phyloP scores from a whole-genome alignment of 2,329 filamentous ascomycete species.

The Plenodomus lindquistii region DNA sequence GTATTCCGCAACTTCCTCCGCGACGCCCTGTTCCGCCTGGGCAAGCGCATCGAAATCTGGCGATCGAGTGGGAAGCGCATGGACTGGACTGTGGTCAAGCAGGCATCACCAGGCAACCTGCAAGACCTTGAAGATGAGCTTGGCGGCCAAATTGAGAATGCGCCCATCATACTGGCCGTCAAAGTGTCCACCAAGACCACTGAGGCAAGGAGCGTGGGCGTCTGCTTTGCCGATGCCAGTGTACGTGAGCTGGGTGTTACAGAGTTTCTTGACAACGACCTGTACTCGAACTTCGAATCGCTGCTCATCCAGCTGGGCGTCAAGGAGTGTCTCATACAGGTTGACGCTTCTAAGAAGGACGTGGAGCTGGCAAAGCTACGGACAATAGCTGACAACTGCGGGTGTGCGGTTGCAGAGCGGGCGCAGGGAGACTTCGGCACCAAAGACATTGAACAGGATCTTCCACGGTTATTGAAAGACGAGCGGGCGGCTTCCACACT shows the following conservation, averaged over 20 bases:
- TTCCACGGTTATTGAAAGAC: slow-evolving; percentile 84
- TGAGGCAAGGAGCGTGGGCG: slow-evolving; percentile 84
- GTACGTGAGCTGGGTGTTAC: slow-evolving; percentile 94
- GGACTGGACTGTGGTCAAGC: slow-evolving; percentile 88
- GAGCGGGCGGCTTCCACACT: slow-evolving; percentile 76
- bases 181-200: slow-evolving; percentile 87
- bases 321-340: slow-evolving; percentile 86
- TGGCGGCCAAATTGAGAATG: slow-evolving; percentile 80
- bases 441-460: slow-evolving; percentile 93
- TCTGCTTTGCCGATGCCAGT: slow-evolving; percentile 97
- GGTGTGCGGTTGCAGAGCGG: slow-evolving; percentile 84
- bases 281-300: slow-evolving; percentile 97
- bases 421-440: slow-evolving; percentile 76
- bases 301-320: slow-evolving; percentile 95
- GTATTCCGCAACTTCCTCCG: slow-evolving; percentile 95
- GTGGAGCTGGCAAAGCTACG: slow-evolving; percentile 84
- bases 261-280: slow-evolving; percentile 98
- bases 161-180: slow-evolving; percentile 92
- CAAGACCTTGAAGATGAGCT: slow-evolving; percentile 97
- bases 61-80: slow-evolving; percentile 72
- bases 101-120: slow-evolving; percentile 92
- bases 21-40: slow-evolving; percentile 88
- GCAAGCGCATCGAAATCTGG: slow-evolving; percentile 92
- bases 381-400: slow-evolving; percentile 89
- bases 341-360: slow-evolving; percentile 80